A percentile compares a stretch with the other conserved stretches of the same genome.
phyloP scores from a whole-genome alignment of 2,329 filamentous ascomycete genomes.

The Claviceps fusiformis region DNA sequence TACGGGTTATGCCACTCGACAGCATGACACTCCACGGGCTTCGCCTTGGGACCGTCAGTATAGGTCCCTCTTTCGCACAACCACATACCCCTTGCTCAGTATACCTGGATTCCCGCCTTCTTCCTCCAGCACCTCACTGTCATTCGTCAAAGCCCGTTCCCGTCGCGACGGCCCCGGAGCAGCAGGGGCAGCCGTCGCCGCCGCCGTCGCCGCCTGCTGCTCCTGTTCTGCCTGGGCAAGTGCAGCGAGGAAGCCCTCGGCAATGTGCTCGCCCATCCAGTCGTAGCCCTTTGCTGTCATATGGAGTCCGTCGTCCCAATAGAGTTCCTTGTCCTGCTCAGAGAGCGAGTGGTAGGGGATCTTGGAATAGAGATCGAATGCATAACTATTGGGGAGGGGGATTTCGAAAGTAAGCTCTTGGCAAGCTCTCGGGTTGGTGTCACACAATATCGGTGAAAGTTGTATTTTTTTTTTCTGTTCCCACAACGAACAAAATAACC shows the following conservation, averaged over 20 bases:
- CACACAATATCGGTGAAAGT: no score
- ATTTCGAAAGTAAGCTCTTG: not conserved
- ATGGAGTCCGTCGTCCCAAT: conserved; percentile 51
- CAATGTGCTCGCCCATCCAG: conserved; percentile 45
- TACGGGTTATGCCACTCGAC: not conserved
- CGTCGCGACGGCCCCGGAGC: not conserved
- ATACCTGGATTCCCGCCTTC: conserved; percentile 32
- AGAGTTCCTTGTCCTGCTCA: conserved; percentile 28
- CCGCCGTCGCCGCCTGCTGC: not conserved
- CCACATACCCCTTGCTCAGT: conserved; percentile 38
- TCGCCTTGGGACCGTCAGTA: conserved; percentile 20
- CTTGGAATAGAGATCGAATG: conserved; percentile 40
- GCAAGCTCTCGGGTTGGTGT: no score
- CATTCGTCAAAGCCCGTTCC: conserved; percentile 19
- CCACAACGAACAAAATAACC: no score
- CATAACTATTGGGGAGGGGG: conserved; percentile 15
- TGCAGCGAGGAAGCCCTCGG: conserved; percentile 29
- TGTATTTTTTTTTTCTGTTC: no score
- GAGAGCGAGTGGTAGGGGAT: conserved; percentile 41
- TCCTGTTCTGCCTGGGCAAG: not conserved
- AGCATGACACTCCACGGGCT: not conserved
- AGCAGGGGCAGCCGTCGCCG: no score
- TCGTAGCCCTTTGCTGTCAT: conserved; percentile 46
- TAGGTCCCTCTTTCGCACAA: conserved; percentile 38
- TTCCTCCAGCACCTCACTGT: conserved; percentile 30